These are phyloP conservation scores for Leccinum barrowsii DNA, from an alignment of 768 basidiomycete species.

Conservation along the genomic window DNA sequence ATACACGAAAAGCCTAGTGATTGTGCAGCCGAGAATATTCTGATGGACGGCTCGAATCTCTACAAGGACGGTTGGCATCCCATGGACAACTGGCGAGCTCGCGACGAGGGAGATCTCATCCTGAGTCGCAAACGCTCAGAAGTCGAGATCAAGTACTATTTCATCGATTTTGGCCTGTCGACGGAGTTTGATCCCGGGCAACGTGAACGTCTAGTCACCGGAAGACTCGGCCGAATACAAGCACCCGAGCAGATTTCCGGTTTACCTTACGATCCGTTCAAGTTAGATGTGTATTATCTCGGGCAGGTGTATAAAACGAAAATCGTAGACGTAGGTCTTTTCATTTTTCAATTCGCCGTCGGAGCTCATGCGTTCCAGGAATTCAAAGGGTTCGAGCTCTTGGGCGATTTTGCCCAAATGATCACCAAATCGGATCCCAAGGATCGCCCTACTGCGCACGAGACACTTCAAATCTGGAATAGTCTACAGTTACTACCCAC, in stretches of 20 bases:
- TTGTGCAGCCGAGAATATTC: conserved; percentile 28
- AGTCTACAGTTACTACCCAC: conserved; percentile 5
- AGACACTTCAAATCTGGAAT: conserved; percentile 5
- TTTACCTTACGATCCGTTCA: conserved; percentile 29
- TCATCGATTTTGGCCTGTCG: conserved; percentile 23
- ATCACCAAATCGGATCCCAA: conserved; percentile 11
- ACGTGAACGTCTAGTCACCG: not conserved
- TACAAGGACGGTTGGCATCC: conserved; percentile 31
- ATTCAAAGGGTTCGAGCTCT: conserved; percentile 3
- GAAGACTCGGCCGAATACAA: conserved; percentile 8
- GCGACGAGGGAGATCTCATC: conserved; percentile 13
- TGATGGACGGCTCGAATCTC: conserved; percentile 18
- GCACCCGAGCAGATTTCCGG: conserved; percentile 22
- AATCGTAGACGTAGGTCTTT: conserved; percentile 12
- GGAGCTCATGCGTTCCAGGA: not conserved
- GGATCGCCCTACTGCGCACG: not conserved
- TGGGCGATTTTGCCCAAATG: not conserved
- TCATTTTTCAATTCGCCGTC: not conserved
- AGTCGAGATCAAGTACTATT: conserved; percentile 20
- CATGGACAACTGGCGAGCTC: not conserved
- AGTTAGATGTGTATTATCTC: conserved; percentile 27
- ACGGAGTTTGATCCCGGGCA: conserved; percentile 18
- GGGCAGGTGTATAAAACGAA: conserved; percentile 23
- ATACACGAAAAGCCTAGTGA: conserved; percentile 16
- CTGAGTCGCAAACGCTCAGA: conserved; percentile 26